Evolutionary conservation across 148 eudicot genomes (phyloP), one percentile per base, ranked within the genome.

Genomic region (Cornus florida): DNA sequence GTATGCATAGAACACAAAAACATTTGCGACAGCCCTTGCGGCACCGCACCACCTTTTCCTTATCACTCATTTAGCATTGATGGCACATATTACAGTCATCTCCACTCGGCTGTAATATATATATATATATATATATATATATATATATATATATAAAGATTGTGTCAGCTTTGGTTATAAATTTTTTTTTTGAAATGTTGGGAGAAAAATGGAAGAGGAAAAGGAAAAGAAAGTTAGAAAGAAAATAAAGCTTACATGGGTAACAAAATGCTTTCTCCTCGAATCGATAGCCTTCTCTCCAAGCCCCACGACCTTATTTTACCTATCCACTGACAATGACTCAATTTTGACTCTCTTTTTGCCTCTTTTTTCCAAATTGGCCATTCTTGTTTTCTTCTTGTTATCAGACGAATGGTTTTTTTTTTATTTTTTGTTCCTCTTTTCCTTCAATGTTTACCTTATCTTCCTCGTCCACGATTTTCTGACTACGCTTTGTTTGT

Each of bases 71-170:
- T 53, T 57, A 33, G 76, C 85, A 83, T 71, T 83, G 85, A 53
- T 83, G 82, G 69, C 85, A 83, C 77, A 70, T 57, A 17, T 12
- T 64, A 69, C 59, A 24, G 35, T 83, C 69, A 48, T 78, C 81
- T 6, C 71, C 67, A 4, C 50, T 65, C 38, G 70, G 73, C 86
- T 79, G 82, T 65, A 20, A 41, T 38, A 24, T 70, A n/a, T n/a
- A n/a, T n/a, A n/a, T 16, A 59, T 74, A 20, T 71, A 72, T 4
- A 5, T 7, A 67, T 68, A n/a, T n/a, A n/a, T n/a, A n/a, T n/a
- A n/a, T n/a, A n/a, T n/a, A n/a, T n/a, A n/a, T n/a, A n/a, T n/a
- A n/a, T n/a, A n/a, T n/a, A n/a, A n/a, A n/a, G n/a, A n/a, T n/a
- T n/a, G n/a, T n/a, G n/a, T n/a, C n/a, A 69, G 7, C n/a, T 43